Evolutionary conservation across 1,284 basidiomycete genomes (phyloP).

Genomic region (Apiotrichum veenhuisii): DNA sequence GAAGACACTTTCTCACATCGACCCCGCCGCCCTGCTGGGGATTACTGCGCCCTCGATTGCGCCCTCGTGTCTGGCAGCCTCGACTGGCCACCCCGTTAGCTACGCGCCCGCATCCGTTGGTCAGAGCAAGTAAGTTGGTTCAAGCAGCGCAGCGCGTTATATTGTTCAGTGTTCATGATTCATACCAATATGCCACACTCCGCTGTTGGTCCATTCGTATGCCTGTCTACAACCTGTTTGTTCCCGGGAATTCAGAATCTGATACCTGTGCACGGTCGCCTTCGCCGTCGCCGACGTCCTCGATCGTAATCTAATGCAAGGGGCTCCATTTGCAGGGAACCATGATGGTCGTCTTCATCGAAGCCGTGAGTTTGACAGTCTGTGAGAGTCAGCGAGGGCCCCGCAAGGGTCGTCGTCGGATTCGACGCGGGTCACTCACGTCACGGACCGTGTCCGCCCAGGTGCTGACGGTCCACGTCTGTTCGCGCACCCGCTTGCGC

Average conservation of each 20-base stretch:
- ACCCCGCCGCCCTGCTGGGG: too few relatives aligned
- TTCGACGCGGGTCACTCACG: conserved; percentile 52
- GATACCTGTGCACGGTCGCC: background rate
- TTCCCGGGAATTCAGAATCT: too few relatives aligned
- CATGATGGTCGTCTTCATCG: conserved; percentile 46
- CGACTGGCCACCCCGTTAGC: too few relatives aligned
- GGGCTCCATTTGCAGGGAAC: conserved; percentile 47
- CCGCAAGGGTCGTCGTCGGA: too few relatives aligned
- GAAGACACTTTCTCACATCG: too few relatives aligned
- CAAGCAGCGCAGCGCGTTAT: background rate
- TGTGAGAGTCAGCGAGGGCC: conserved; percentile 12
- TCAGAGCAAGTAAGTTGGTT: background rate
- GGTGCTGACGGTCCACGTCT: conserved; percentile 85
- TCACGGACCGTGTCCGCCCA: conserved; percentile 93
- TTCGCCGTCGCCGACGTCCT: background rate
- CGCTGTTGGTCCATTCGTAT: background rate
- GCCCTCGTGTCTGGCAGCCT: too few relatives aligned
- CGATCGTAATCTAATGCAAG: conserved; percentile 17
- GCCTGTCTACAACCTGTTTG: background rate
- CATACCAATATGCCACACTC: background rate
- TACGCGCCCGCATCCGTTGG: too few relatives aligned
- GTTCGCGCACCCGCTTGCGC: conserved; percentile 75
- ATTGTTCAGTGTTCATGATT: background rate
- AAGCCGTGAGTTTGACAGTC: conserved; percentile 45
- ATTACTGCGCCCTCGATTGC: too few relatives aligned